Base-by-base conservation (phyloP, 140 eudicot genomes). In the Ambrosia hybrid region DNA sequence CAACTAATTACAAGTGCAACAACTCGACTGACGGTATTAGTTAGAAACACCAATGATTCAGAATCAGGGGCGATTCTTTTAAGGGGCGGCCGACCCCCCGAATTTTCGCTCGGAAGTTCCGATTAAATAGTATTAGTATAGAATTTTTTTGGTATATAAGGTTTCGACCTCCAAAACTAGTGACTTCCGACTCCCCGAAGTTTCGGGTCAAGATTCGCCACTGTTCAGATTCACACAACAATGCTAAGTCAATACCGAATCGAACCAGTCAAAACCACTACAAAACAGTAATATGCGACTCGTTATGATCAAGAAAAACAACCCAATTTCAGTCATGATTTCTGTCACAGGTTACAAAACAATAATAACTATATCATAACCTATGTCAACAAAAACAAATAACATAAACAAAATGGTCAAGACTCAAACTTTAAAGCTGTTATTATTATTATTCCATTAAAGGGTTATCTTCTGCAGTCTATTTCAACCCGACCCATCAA, bases 251-350 rank as follows among this genome's bases (percentile, higher is more conserved):
- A 41, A 38, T n/a, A 9, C n/a, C 51, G 13, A 69, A 70, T 9
- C 13, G 4, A 36, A 51, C 4, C 51, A 15, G 53, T 57, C 73
- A 65, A 66, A 21, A 21, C 8, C 9, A 7, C 7, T 14, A 52
- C 8, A 64, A 9, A 39, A 62, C 1, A 3, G 21, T 26, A 74
- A 21, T 21, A 21, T 1, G 26, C 26, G 26, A 21, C 66, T 51
- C 73, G 12, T 38, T 51, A 21, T 37, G 51, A 73, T 73, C 39
- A 38, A 73, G n/a, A 12, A 73, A 48, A 61, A 16, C 3, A 49
- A 15, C 52, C 71, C 60, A 2, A 71, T 48, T 48, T 56, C 36
- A 5, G 21, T 16, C 12, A 0, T 10, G 9, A 10, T 48, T 48
- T 48, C 14, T 48, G 53, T 48, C 9, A 48, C 53, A 48, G 10